Base-by-base conservation (phyloP, 139 green algal genomes). In the Volvox africanus region DNA sequence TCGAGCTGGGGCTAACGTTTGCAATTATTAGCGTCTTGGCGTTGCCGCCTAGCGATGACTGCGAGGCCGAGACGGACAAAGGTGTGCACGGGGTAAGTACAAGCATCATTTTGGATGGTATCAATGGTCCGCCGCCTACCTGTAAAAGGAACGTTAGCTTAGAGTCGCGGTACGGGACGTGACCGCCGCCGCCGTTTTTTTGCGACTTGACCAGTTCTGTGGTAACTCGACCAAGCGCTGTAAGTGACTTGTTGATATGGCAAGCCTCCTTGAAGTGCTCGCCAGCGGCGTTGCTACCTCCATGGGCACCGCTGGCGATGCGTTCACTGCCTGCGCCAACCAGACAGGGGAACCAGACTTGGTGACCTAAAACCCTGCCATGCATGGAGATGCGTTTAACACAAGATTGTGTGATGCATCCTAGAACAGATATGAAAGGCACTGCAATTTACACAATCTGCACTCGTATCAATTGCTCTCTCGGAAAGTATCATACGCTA, bases 111-210 rank as follows among this genome's bases (percentile, higher is more conserved):
- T 9, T 73, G 3, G 5, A 55, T 9, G 44, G 44, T 55, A 55
- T 55, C 69, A 80, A 62, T 26, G 0, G 19, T 55, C 0, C 44
- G 44, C 44, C 9, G 44, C 91, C 0, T 36, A 97, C 96, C 95
- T 99, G 97, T n/a, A 99, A 96, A 77, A 99, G 95, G 92, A 98
- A 99, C 0, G 98, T 99, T 26, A 99, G 96, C 85, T 97, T 97
- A 35, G 95, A 98, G 95, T 99, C 98, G 16, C 98, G 92, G 95
- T 99, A 99, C 6, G 98, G 98, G 18, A 99, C 93, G 91, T 99
- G 98, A 19, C 93, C 86, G 0, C 92, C 61, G 91, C 94, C 44
- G 86, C 86, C 30, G 91, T 84, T 61, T 28, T 94, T 92, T 92
- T 98, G 95, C 21, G 92, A 89, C 73, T 98, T 96, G 61, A 97